Evolutionary conservation across 768 basidiomycete species (phyloP).

Genomic region (Lentinula raphanica): DNA sequence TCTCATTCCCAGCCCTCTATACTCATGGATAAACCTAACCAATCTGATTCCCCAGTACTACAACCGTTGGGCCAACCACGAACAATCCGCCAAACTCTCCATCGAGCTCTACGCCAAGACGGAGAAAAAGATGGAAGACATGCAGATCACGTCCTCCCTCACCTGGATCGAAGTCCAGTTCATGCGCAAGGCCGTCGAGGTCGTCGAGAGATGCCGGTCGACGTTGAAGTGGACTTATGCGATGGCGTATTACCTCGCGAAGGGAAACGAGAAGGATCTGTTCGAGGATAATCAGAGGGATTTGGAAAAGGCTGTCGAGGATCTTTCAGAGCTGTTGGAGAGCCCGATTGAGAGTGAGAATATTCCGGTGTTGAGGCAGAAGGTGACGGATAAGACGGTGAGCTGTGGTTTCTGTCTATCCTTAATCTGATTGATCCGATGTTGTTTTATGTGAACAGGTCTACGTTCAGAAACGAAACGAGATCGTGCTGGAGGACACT

Average conservation of each 20-base stretch:
- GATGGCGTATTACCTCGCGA: constrained; percentile 95
- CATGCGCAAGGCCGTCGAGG: constrained; percentile 97
- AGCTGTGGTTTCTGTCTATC: constrained; percentile 15
- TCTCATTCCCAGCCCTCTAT: neutral
- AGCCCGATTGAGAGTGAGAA: constrained; percentile 82
- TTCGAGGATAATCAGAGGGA: constrained; percentile 98
- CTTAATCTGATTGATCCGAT: neutral
- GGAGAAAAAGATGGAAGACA: constrained; percentile 99
- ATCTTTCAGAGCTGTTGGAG: constrained; percentile 89
- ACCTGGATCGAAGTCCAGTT: constrained; percentile 99
- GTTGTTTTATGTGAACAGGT: constrained; percentile 37
- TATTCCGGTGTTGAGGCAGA: constrained; percentile 78
- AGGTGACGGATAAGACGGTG: constrained; percentile 95
- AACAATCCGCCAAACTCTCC: constrained; percentile 97
- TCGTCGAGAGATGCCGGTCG: constrained; percentile 82
- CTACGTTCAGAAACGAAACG: constrained; percentile 95
- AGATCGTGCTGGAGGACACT: constrained; percentile 93
- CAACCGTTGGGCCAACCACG: constrained; percentile 99
- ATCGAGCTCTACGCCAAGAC: constrained; percentile 89
- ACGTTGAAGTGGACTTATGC: constrained; percentile 99
- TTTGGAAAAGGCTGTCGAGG: constrained; percentile 91
- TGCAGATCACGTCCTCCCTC: constrained; percentile 87
- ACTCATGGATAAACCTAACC: neutral
- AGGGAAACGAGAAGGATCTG: constrained; percentile 87
- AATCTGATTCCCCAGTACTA: constrained; percentile 92